Evolutionary conservation across 2,329 filamentous ascomycete genomes (phyloP).

Genomic region (Chrysosporium queenslandicum): DNA sequence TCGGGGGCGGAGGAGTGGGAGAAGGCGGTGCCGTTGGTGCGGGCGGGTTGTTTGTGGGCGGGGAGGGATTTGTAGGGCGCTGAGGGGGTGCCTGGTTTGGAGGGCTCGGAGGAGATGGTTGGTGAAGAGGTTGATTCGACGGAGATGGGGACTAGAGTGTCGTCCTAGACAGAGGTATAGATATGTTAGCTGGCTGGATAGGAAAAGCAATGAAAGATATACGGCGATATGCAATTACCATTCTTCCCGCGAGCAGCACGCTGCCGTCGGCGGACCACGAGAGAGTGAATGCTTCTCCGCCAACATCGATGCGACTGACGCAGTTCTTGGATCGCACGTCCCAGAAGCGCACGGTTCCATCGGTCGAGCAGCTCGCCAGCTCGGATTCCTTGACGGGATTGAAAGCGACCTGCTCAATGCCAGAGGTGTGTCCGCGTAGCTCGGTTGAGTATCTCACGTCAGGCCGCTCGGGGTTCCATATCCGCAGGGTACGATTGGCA

Average conservation of each 20-base stretch:
- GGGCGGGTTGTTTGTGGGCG: conserved; percentile 37
- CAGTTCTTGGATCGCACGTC: conserved; percentile 42
- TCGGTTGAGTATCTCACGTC: conserved; percentile 40
- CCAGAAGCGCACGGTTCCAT: conserved; percentile 43
- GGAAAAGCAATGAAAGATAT: no score
- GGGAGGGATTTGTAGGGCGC: conserved; percentile 30
- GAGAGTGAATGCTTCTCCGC: conserved; percentile 41
- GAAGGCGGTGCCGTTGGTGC: conserved; percentile 42
- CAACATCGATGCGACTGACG: conserved; percentile 40
- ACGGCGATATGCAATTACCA: no score
- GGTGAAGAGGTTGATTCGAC: conserved; percentile 25
- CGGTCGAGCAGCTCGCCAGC: conserved; percentile 41
- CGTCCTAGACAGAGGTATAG: conserved; percentile 30
- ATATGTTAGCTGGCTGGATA: conserved; percentile 2
- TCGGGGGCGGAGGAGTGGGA: conserved; percentile 32
- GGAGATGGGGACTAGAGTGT: conserved; percentile 39
- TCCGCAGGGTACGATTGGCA: conserved; percentile 76
- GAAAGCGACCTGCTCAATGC: conserved; percentile 41
- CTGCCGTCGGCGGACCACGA: conserved; percentile 42
- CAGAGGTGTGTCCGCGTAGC: conserved; percentile 39
- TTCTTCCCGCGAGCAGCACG: conserved; percentile 39
- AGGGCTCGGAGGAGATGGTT: background rate
- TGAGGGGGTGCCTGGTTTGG: conserved; percentile 9
- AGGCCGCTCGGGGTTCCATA: conserved; percentile 64
- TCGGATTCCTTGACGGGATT: conserved; percentile 43